A percentile compares a stretch with the other conserved stretches of the same genome.
Conservation (phyloP, 495 filamentous ascomycete genomes). For the Penicillium longicatenatum region DNA sequence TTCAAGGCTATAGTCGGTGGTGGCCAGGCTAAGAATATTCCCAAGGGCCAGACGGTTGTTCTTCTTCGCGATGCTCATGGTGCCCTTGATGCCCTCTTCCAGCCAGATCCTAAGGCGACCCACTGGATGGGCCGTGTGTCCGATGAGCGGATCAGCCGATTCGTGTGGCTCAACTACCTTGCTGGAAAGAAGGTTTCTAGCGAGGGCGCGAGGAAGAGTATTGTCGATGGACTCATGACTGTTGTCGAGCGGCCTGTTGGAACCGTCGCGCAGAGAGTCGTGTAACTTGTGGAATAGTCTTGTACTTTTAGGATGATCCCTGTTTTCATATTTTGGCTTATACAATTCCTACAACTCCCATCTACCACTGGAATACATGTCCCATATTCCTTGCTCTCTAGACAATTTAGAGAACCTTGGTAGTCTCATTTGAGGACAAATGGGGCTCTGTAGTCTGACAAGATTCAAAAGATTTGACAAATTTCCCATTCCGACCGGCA, state of each 20-base stretch:
- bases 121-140: constrained; percentile 64
- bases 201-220: constrained; percentile 73
- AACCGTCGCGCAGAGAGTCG: constrained; percentile 75
- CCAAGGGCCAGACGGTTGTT: constrained; percentile 73
- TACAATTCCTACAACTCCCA: neutral
- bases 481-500: too few relatives aligned
- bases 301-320: neutral
- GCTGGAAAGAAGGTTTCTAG: constrained; percentile 86
- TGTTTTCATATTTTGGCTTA: constrained; percentile 6
- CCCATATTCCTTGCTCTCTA: neutral
- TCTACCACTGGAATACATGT: neutral
- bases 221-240: constrained; percentile 85
- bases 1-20: constrained; percentile 81
- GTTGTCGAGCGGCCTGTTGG: constrained; percentile 89
- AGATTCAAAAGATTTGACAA: too few relatives aligned
- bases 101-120: constrained; percentile 45
- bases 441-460: too few relatives aligned
- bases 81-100: constrained; percentile 66
- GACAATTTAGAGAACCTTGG: too few relatives aligned
- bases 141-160: constrained; percentile 77
- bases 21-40: constrained; percentile 62
- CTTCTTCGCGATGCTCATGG: constrained; percentile 70
- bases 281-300: constrained; percentile 26
- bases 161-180: constrained; percentile 89
- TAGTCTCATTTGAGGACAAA: neutral